Base-by-base conservation (phyloP, 352 stramenopile species). In the Blastocystis sp. region DNA sequence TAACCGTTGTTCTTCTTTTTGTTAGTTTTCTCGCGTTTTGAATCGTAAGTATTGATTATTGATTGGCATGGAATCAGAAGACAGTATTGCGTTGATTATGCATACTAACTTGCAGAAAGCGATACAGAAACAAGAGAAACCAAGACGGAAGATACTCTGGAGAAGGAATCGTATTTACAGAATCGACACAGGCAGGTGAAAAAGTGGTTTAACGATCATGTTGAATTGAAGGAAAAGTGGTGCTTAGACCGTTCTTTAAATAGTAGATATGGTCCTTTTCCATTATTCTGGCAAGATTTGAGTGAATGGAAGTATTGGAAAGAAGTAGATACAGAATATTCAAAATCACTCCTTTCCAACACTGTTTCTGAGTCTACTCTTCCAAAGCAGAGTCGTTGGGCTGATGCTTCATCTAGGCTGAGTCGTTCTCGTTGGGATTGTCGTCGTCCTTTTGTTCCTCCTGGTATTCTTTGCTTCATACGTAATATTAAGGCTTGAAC, bases 81-180 rank as follows among this genome's bases (percentile, higher is more conserved):
- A 80, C 45, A 63, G 70, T 80, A n/a, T 62, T 34, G 4, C 26
- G 45, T 6, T 15, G 29, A 34, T 62, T 45, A 26, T n/a, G n/a
- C 0, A 9, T 41, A 13, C 20, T 80, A 26, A 66, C 55, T 5
- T 37, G 4, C 55, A 80, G 70, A 34, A 41, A 50, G 37, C 29
- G n/a, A n/a, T 50, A 61, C n/a, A 62, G 18, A 69, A 0, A 73
- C 90, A 61, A 92, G 94, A 63, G 91, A 18, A 15, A 18, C n/a
- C 9, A 54, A 73, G 1, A 45, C 95, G 75, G 94, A 96, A 88
- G 93, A 96, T 75, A 91, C 93, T 90, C 92, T 94, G 89, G 94
- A 96, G 90, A 92, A 93, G 75, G 93, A 95, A 90, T 93, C 92
- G 15, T 95, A 95, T 93, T 95, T 96, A 93, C 94, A 94, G 91